Evolutionary conservation across 1,284 basidiomycete species (phyloP).

Genomic region (Naganishia sp.): DNA sequence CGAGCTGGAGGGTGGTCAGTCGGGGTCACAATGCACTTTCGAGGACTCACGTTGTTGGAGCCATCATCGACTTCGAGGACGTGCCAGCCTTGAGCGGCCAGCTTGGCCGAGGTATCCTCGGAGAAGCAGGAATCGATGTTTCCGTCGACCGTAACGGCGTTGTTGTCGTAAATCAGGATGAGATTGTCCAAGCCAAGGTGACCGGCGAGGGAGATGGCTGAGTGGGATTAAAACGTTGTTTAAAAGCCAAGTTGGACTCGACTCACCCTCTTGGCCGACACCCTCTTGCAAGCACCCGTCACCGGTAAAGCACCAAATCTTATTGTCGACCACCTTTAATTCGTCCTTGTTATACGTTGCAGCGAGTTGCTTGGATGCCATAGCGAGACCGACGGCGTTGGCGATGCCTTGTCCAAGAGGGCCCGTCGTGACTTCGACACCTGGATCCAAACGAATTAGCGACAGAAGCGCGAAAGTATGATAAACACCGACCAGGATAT

Average conservation of each 20-base stretch:
- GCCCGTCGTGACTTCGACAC: constrained; percentile 79
- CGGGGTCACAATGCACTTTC: too few relatives aligned
- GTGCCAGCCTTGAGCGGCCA: constrained; percentile 47
- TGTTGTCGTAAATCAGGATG: constrained; percentile 52
- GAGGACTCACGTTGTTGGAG: constrained; percentile 42
- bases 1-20: constrained; percentile 38
- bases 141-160: constrained; percentile 51
- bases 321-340: constrained; percentile 43
- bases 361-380: constrained; percentile 46
- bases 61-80: constrained; percentile 49
- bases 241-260: too few relatives aligned
- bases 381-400: constrained; percentile 50
- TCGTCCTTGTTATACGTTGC: constrained; percentile 47
- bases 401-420: constrained; percentile 83
- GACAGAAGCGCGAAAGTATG: too few relatives aligned
- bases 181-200: constrained; percentile 51
- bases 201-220: constrained; percentile 51
- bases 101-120: constrained; percentile 51
- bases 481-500: constrained; percentile 31
- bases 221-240: neutral
- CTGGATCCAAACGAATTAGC: too few relatives aligned
- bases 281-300: constrained; percentile 54
- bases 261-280: constrained; percentile 50
- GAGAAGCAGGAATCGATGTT: constrained; percentile 50
- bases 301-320: constrained; percentile 52